Evolutionary conservation across 2,329 filamentous ascomycete genomes (phyloP).

Genomic region (Zymoseptoria passerinii): DNA sequence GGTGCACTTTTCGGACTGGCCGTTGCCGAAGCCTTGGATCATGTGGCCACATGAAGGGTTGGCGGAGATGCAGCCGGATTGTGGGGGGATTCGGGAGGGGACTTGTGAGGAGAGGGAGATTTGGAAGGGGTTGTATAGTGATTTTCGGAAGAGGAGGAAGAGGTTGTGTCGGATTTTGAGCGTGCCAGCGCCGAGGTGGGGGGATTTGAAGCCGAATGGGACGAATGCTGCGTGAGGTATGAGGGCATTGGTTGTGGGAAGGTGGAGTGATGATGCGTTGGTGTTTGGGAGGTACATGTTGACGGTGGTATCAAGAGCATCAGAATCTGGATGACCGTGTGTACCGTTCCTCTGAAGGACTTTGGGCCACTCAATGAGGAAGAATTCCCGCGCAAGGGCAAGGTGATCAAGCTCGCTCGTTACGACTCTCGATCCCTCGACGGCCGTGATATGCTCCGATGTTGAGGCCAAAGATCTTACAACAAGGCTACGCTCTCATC

Average conservation of each 20-base stretch:
- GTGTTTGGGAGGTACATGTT: not conserved
- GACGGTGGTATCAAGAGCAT: not conserved
- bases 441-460: no score
- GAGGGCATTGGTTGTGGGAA: no score
- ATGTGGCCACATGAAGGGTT: conserved; percentile 37
- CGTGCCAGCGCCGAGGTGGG: conserved; percentile 24
- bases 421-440: no score
- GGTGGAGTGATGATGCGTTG: not conserved
- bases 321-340: not conserved
- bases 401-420: no score
- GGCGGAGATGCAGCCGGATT: conserved; percentile 39
- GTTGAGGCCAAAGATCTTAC: no score
- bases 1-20: conserved; percentile 65
- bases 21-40: conserved; percentile 58
- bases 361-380: not conserved
- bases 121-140: conserved; percentile 39
- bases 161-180: conserved; percentile 31
- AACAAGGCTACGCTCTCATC: no score
- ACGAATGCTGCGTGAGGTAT: conserved; percentile 4
- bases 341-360: not conserved
- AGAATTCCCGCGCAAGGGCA: no score
- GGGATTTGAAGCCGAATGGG: conserved; percentile 15
- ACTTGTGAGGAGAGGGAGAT: conserved; percentile 32
- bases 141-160: conserved; percentile 36
- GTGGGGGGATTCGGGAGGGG: conserved; percentile 21